Base-by-base conservation (phyloP, 31 red algal species). In the Bonnemaisonia californica region DNA sequence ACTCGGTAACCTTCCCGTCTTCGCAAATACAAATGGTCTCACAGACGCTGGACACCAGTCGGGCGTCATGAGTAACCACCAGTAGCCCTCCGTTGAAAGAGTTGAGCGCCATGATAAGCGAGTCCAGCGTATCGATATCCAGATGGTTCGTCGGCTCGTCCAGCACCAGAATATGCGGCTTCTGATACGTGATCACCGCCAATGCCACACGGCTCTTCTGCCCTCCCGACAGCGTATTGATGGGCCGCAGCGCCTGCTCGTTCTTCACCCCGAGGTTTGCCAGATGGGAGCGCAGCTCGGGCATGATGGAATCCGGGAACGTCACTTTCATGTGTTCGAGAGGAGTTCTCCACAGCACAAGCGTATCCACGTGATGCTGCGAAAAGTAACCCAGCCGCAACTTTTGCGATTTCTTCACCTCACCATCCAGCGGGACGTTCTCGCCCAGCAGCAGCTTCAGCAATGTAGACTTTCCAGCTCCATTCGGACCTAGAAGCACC, bases 351-450 rank as follows among this genome's bases (percentile, higher is more conserved):
- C 87, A 90, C 2, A 97, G 59, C 35, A 93, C 95, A 32, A 97
- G 76, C 18, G 87, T 83, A 37, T 98, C 96, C 27, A 98, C 79
- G 57, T 98, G 96, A 80, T 98, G 96, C 58, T 98, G 96, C 31
- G 92, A 83, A 56, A 98, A 98, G 62, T 89, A 93, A 24, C 89
- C 96, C 2, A 98, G 48, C 2, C 96, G 85, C 62, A 95, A 57
- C 74, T 95, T 98, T 39, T 77, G 74, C 2, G 78, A 85, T 29
- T 86, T 81, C 60, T 83, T 77, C n/a, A 93, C 85, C 41, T 85
- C 83, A 65, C 96, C 96, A 3, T 82, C 81, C 11, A 56, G 45
- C 0, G 93, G 88, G 21, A 91, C 76, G 47, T 89, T 93, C 27
- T 98, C 96, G 8, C 88, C 93, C 1, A 83, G 47, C 41, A 98